phyloP scores from a whole-genome alignment of 2,329 filamentous ascomycete species.

The Trichoderma sp. region DNA sequence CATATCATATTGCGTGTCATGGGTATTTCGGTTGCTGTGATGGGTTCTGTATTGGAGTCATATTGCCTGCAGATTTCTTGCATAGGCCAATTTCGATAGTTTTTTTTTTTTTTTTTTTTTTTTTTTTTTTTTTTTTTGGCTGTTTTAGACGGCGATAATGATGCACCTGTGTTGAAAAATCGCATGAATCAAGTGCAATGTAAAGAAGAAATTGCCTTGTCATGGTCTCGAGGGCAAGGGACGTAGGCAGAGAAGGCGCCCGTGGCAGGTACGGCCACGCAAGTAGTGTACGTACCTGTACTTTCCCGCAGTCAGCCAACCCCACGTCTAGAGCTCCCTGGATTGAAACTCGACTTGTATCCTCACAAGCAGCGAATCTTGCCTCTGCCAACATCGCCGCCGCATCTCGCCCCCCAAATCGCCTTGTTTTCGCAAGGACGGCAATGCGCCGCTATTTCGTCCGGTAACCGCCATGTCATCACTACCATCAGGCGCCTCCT shows the following conservation, averaged over 20 bases:
- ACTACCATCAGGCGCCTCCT: conserved; percentile 45
- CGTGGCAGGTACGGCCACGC: background rate
- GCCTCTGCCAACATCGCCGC: background rate
- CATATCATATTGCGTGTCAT: background rate
- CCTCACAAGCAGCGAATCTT: background rate
- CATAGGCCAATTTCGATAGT: background rate
- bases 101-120: background rate
- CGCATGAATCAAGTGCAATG: background rate
- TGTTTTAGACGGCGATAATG: background rate
- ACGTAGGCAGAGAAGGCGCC: background rate
- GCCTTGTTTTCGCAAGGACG: background rate
- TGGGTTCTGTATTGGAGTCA: background rate
- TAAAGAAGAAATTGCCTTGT: background rate
- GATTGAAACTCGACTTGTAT: background rate
- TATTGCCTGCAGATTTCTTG: background rate
- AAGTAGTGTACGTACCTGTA: background rate
- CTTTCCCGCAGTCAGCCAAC: background rate
- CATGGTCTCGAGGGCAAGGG: background rate
- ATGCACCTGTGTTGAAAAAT: background rate
- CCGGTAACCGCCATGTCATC: conserved; percentile 43
- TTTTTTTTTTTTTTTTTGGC: background rate
- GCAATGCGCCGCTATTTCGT: conserved; percentile 15
- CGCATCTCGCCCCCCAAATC: background rate
- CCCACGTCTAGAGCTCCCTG: conserved; percentile 2
- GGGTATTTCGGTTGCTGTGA: background rate